Conservation (phyloP, 371 early-diverging fungal genomes). For the Parasitella parasitica region DNA sequence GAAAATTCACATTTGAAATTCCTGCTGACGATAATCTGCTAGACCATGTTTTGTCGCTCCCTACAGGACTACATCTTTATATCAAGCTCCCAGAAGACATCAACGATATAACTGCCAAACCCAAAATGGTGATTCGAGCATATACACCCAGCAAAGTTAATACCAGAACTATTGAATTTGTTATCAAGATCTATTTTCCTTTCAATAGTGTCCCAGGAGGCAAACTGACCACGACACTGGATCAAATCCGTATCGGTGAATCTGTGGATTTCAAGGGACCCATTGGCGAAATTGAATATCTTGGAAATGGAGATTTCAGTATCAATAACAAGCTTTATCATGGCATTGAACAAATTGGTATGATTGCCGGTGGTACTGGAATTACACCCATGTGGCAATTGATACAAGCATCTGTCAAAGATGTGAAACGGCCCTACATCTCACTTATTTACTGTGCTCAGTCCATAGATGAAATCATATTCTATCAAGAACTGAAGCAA, state of each 20-base stretch:
- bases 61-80: slow-evolving; percentile 51
- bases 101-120: slow-evolving; percentile 18
- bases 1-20: slow-evolving; percentile 44
- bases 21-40: slow-evolving; percentile 21
- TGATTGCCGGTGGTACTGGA: slow-evolving; percentile 88
- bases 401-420: slow-evolving; percentile 59
- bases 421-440: slow-evolving; percentile 73
- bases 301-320: slow-evolving; percentile 28
- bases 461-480: slow-evolving; percentile 82
- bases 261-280: slow-evolving; percentile 89
- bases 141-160: slow-evolving; percentile 55
- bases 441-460: slow-evolving; percentile 84
- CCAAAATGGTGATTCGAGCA: slow-evolving; percentile 52
- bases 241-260: slow-evolving; percentile 66
- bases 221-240: slow-evolving; percentile 51
- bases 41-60: slow-evolving; percentile 33
- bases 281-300: slow-evolving; percentile 66
- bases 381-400: slow-evolving; percentile 87
- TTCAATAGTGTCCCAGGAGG: slow-evolving; percentile 50
- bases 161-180: slow-evolving; percentile 67
- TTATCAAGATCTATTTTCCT: slow-evolving; percentile 75
- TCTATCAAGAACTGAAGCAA: slow-evolving; percentile 74
- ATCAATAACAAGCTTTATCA: neutral
- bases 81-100: slow-evolving; percentile 21
- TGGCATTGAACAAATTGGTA: slow-evolving; percentile 64